Evolutionary conservation across 179 eudicot species (phyloP).

Genomic region (Pouteria campechiana): DNA sequence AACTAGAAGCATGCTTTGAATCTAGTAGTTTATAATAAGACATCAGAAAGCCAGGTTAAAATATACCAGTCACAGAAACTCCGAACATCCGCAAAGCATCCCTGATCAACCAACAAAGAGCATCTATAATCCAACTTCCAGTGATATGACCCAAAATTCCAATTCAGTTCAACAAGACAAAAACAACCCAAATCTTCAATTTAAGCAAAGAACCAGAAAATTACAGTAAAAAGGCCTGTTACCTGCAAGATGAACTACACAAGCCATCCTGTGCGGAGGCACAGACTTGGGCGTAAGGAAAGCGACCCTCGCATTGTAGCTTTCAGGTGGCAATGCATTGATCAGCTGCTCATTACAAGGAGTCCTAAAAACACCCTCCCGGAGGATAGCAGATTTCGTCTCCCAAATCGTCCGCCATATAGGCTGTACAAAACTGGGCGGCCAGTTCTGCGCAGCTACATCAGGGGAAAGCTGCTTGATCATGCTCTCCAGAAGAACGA

Average conservation of each 20-base stretch:
- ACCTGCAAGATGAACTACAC: slow-evolving; percentile 99
- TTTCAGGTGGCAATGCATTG: slow-evolving; percentile 88
- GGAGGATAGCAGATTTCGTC: slow-evolving; percentile 52
- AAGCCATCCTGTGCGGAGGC: slow-evolving; percentile 65
- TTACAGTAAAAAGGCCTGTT: too few species aligned
- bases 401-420: slow-evolving; percentile 90
- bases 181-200: not conserved
- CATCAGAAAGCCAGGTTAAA: too few species aligned
- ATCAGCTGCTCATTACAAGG: slow-evolving; percentile 85
- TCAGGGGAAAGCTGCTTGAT: slow-evolving; percentile 72
- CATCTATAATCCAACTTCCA: too few species aligned
- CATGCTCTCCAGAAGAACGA: slow-evolving; percentile 64
- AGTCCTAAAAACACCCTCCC: slow-evolving; percentile 80
- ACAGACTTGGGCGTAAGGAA: slow-evolving; percentile 66
- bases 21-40: too few species aligned
- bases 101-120: too few species aligned
- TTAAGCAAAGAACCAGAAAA: not conserved
- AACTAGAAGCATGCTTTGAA: too few species aligned
- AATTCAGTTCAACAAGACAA: too few species aligned
- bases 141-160: too few species aligned
- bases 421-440: slow-evolving; percentile 61
- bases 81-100: too few species aligned
- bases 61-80: too few species aligned
- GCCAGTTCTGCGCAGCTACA: slow-evolving; percentile 70
- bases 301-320: slow-evolving; percentile 88